Base-by-base conservation (phyloP, 768 basidiomycete genomes). In the Tricholoma sp. region DNA sequence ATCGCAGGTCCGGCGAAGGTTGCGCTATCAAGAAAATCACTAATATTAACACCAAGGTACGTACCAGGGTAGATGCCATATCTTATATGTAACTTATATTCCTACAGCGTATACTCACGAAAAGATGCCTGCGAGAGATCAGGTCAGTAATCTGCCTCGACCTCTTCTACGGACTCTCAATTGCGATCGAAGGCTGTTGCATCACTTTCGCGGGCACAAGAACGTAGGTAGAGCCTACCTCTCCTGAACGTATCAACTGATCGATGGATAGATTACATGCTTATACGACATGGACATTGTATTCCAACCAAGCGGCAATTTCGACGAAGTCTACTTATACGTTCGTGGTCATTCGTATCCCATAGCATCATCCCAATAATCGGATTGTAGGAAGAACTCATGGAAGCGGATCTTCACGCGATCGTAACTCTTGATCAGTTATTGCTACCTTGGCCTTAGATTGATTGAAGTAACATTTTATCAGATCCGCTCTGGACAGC, bases 341-440 rank as follows among this genome's bases (percentile, higher is more conserved):
- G 90, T 92, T 60, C 60, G 86, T 75, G 39, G 12, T 56, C 47
- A 24, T 54, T 36, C 20, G 34, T 49, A 15, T 53, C 29, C n/a
- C 13, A 44, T n/a, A 31, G 41, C 24, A 42, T 44, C 15, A 51
- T 58, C 56, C 7, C 55, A 55, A 36, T 52, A 13, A 49, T 63
- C 47, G 36, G 13, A 51, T 45, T 20, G 15, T 72, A 98, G 90
- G 95, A 98, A 76, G 97, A 99, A 71, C 84, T 98, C 63, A 99
- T 98, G 97, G 97, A 99, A 70, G 97, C 97, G 54, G 97, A 99
- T 82, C 80, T 99, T 17, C 97, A 98, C 66, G 97, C 97, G 17
- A 99, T 99, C 71, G 94, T 95, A 64, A 72, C 84, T 67, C 18
- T 36, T 34, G 42, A 42, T 12, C 17, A 36, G 7, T 20, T 5